A percentile compares a stretch with the other conserved stretches of the same genome.
Evolutionary conservation across 768 basidiomycete species (phyloP).

Genomic region (Coprinopsis strossmayeri): DNA sequence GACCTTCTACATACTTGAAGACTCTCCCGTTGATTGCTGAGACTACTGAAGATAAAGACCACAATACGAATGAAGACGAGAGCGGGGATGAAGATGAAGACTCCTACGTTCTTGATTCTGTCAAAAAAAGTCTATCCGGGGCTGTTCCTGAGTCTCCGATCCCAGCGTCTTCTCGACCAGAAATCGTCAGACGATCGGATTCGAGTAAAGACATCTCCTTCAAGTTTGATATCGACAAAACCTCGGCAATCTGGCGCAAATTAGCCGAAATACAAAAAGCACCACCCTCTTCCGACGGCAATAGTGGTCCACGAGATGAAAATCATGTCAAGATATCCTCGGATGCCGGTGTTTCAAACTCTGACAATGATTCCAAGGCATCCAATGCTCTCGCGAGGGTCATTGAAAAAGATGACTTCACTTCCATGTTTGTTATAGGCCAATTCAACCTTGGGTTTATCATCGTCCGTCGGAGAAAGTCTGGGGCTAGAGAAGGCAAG

Average conservation of each 20-base stretch:
- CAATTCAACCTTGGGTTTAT: constrained; percentile 98
- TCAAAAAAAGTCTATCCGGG: constrained; percentile 10
- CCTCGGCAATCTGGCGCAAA: constrained; percentile 16
- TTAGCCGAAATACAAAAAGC: too few relatives aligned
- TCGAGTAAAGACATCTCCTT: constrained; percentile 20
- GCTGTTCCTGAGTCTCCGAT: constrained; percentile 12
- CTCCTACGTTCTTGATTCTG: constrained; percentile 16
- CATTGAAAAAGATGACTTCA: constrained; percentile 85
- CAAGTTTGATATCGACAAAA: constrained; percentile 22
- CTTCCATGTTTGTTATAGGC: constrained; percentile 75
- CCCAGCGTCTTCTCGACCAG: constrained; percentile 21
- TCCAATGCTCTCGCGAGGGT: constrained; percentile 73
- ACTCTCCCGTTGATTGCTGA: too few relatives aligned
- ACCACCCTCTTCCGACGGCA: not conserved
- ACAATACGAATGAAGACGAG: too few relatives aligned
- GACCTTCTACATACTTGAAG: too few relatives aligned
- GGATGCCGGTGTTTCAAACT: constrained; percentile 36
- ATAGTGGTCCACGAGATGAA: not conserved
- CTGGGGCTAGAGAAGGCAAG: not conserved
- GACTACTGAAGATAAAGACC: too few relatives aligned
- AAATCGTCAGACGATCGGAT: constrained; percentile 33
- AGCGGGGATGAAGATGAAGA: too few relatives aligned
- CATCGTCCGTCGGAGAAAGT: constrained; percentile 58
- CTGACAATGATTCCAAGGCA: constrained; percentile 43
- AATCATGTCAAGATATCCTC: constrained; percentile 16